These are phyloP conservation scores for Malus hybrid DNA, from an alignment of 331 rosid species.

Conservation along the genomic window DNA sequence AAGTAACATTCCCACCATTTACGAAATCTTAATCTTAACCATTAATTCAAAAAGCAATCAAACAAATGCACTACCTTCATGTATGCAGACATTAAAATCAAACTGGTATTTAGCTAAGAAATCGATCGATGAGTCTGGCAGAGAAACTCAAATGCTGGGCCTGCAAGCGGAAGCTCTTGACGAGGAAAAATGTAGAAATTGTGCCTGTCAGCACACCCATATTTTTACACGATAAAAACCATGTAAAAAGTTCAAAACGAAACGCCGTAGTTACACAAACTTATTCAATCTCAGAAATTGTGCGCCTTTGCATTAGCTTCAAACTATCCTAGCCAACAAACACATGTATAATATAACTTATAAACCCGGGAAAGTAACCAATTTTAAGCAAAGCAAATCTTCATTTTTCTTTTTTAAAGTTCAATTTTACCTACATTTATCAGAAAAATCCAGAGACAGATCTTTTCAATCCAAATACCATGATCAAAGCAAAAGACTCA, in stretches of 20 bases:
- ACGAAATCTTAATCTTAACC: conserved; percentile 1
- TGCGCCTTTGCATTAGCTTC: neutral
- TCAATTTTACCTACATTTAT: neutral
- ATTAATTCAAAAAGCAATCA: conserved; percentile 1
- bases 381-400: neutral
- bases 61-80: conserved; percentile 52
- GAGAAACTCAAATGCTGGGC: conserved; percentile 59
- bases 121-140: conserved; percentile 86
- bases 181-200: conserved; percentile 88
- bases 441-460: neutral
- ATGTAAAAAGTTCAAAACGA: neutral
- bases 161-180: conserved; percentile 46
- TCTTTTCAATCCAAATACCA: neutral
- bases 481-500: neutral
- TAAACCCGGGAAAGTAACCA: neutral
- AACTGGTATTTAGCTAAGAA: conserved; percentile 91
- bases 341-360: no score
- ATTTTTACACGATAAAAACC: neutral
- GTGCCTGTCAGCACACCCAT: conserved; percentile 43
- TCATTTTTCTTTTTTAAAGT: neutral
- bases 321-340: neutral
- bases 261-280: neutral
- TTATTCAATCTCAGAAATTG: neutral
- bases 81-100: conserved; percentile 80
- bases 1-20: neutral